Evolutionary conservation across 2,329 filamentous ascomycete species (phyloP), one percentile per base, ranked within the genome.

Genomic region (Alternaria tenuissima): DNA sequence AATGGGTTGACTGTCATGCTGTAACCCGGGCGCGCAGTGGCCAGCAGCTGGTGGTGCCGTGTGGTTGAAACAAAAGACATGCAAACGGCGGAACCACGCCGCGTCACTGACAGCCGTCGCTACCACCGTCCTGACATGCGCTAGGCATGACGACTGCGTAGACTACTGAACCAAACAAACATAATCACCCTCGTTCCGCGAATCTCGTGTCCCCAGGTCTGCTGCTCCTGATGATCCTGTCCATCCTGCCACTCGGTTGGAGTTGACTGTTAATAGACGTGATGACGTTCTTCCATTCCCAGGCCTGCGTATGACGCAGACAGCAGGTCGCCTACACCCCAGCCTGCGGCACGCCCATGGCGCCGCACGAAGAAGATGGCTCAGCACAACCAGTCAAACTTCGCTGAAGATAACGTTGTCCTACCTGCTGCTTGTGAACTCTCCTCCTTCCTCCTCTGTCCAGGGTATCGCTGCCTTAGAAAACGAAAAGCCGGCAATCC

Each of bases 41-140:
- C 58, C 57, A 53, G 55, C 30, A 36, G 24, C 55, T 62, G 59
- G 44, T 51, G 39, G 22, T 36, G 7, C 42, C 46, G 14, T 32
- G 49, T 46, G 26, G 47, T 65, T 61, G 63, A 67, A 67, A 69
- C 67, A 58, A 61, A 36, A 61, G 55, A 59, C 62, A 38, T 52
- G 55, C 51, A 62, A 65, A 66, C 63, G 53, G 57, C 59, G 64
- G 57, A 46, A 38, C 12, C 52, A 30, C 39, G 52, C 52, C 55
- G 55, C 52, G 52, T 59, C 52, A 61, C 42, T 44, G 61, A 57
- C 58, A 59, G 41, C 46, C 42, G 44, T 39, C 41, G 30, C 57
- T 22, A 55, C 52, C 38, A 41, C 55, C 18, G 9, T 39, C 22
- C 16, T 16, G 38, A n/a, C 26, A 49, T 48, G 48, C 57, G 22